phyloP scores from a whole-genome alignment of 2,329 filamentous ascomycete species.

The Trichophyton equinum region DNA sequence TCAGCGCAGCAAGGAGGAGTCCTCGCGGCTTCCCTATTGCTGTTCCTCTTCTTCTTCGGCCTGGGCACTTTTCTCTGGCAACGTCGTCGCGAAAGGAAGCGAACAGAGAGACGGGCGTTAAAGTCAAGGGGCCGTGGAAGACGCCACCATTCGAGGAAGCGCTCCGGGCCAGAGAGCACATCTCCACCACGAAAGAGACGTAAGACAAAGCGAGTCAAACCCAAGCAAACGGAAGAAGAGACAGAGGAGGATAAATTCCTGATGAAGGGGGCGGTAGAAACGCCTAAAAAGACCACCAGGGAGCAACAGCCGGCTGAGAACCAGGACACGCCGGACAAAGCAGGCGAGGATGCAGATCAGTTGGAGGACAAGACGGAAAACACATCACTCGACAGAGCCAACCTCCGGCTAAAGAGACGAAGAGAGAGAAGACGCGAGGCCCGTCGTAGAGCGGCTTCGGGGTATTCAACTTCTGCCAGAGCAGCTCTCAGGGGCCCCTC shows the following conservation, averaged over 20 bases:
- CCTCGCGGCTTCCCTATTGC: slow-evolving; percentile 18
- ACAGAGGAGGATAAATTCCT: neutral
- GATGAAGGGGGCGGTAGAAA: neutral
- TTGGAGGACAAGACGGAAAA: neutral
- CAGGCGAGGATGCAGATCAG: neutral
- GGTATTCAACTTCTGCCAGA: neutral
- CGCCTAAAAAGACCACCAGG: neutral
- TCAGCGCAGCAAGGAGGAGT: slow-evolving; percentile 18
- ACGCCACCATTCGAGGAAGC: neutral
- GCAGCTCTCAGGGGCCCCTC: neutral
- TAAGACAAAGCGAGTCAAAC: neutral
- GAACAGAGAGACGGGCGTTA: neutral
- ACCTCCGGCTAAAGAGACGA: neutral
- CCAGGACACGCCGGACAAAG: neutral
- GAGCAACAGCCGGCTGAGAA: neutral
- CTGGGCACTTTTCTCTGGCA: slow-evolving; percentile 11
- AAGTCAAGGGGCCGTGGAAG: neutral
- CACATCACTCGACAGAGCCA: neutral
- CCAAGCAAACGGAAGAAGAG: neutral
- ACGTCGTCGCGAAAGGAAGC: neutral
- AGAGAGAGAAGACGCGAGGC: slow-evolving; percentile 1
- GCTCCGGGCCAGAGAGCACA: neutral
- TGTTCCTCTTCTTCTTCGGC: slow-evolving; percentile 16
- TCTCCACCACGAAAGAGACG: neutral
- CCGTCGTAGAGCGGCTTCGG: neutral